phyloP scores from a whole-genome alignment of 2,329 filamentous ascomycete genomes.

The Colletotrichum cereale region DNA sequence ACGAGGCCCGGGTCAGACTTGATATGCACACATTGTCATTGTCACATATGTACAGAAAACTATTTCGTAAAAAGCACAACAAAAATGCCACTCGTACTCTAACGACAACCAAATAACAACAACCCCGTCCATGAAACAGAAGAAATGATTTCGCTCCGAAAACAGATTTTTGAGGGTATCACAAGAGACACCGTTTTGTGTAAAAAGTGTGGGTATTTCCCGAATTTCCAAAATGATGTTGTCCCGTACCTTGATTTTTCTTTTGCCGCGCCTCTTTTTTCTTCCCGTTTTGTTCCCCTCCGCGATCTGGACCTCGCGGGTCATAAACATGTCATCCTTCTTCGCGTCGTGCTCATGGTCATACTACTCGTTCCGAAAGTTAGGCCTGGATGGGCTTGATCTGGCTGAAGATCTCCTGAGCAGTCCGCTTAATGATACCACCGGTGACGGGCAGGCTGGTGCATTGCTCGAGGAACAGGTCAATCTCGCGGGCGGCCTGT shows the following conservation, averaged over 20 bases:
- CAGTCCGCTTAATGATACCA: constrained; percentile 89
- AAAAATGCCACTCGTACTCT: background rate
- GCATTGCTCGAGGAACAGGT: constrained; percentile 84
- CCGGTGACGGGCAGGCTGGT: constrained; percentile 90
- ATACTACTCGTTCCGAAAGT: background rate
- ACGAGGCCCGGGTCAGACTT: background rate
- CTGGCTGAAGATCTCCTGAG: constrained; percentile 73
- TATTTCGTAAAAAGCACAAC: background rate
- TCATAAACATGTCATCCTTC: background rate
- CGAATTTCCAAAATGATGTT: background rate
- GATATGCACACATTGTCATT: constrained; percentile 1
- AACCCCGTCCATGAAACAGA: background rate
- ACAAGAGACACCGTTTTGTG: constrained; percentile 13
- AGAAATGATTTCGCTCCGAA: background rate
- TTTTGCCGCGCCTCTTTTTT: background rate
- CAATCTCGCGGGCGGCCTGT: constrained; percentile 91
- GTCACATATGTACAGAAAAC: background rate
- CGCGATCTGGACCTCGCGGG: background rate
- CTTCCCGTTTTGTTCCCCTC: background rate
- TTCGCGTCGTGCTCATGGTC: background rate
- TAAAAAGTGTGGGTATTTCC: constrained; percentile 11
- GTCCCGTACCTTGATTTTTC: background rate
- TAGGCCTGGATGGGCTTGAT: constrained; percentile 43
- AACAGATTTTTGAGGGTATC: constrained; percentile 15
- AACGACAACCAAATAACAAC: background rate